phyloP scores from a whole-genome alignment of 495 filamentous ascomycete genomes.

The Aspergillus wentii region DNA sequence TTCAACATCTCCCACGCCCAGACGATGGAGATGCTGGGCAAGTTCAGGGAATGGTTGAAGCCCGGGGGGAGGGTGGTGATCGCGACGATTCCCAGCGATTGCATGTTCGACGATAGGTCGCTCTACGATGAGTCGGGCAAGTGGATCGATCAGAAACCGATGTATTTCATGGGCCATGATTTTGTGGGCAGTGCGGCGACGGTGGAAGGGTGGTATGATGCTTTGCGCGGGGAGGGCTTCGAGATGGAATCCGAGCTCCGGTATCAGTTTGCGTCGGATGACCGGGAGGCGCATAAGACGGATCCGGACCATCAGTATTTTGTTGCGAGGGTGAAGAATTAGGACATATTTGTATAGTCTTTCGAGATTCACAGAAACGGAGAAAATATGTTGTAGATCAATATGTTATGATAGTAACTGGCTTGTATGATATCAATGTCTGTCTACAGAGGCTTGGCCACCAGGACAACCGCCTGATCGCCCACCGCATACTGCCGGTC shows the following conservation, averaged over 20 bases:
- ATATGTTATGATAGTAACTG: no score
- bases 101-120: background rate
- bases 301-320: constrained; percentile 19
- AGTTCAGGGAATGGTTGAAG: constrained; percentile 1
- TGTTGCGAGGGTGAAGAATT: background rate
- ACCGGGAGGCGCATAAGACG: background rate
- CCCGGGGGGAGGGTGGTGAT: background rate
- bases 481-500: constrained; percentile 4
- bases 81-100: background rate
- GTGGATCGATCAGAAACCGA: constrained; percentile 1
- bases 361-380: no score
- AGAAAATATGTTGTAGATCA: no score
- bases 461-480: background rate
- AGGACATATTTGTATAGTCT: background rate
- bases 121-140: constrained; percentile 1
- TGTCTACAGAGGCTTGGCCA: constrained; percentile 4
- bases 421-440: no score
- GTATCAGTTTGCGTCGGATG: background rate
- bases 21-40: background rate
- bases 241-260: background rate
- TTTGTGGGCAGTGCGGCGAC: constrained; percentile 2
- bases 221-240: background rate
- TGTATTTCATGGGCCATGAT: constrained; percentile 3
- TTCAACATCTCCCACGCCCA: background rate
- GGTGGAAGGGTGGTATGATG: background rate